These are phyloP conservation scores for Esteya vermicola DNA, from an alignment of 2,329 filamentous ascomycete species.

Conservation along the genomic window DNA sequence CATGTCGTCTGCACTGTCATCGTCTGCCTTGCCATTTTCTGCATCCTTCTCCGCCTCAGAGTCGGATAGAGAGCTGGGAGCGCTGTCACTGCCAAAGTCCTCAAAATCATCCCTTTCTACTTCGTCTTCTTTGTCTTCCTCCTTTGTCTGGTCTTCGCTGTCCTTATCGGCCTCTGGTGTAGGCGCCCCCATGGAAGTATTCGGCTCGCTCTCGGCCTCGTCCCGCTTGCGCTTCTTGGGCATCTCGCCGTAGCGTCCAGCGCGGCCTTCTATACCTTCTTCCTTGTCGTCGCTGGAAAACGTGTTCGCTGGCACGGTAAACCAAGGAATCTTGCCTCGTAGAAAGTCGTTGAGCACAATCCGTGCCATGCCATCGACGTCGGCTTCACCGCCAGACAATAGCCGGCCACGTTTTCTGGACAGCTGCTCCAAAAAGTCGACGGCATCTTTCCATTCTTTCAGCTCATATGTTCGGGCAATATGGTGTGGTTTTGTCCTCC, in stretches of 20 bases:
- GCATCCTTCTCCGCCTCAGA: slow-evolving; percentile 5
- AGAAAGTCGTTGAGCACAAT: slow-evolving; percentile 97
- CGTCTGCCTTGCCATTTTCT: too few relatives aligned
- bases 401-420: slow-evolving; percentile 78
- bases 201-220: slow-evolving; percentile 30
- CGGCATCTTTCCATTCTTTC: slow-evolving; percentile 60
- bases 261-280: slow-evolving; percentile 46
- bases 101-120: slow-evolving; percentile 30
- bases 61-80: slow-evolving; percentile 14
- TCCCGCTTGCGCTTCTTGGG: slow-evolving; percentile 60
- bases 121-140: slow-evolving; percentile 44
- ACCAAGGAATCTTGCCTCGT: slow-evolving; percentile 93
- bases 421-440: slow-evolving; percentile 74
- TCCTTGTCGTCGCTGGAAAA: slow-evolving; percentile 36
- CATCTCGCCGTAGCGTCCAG: slow-evolving; percentile 77
- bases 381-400: slow-evolving; percentile 73
- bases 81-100: slow-evolving; percentile 32
- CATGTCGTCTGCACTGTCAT: slow-evolving; percentile 7
- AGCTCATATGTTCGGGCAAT: slow-evolving; percentile 89
- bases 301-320: slow-evolving; percentile 58
- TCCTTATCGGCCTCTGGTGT: too few relatives aligned
- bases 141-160: slow-evolving; percentile 29
- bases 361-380: slow-evolving; percentile 88
- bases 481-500: slow-evolving; percentile 70
- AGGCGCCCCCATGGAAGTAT: slow-evolving; percentile 9